These are phyloP conservation scores for Stagonosporopsis tanaceti DNA, from an alignment of 2,329 filamentous ascomycete genomes.

Conservation along the genomic window DNA sequence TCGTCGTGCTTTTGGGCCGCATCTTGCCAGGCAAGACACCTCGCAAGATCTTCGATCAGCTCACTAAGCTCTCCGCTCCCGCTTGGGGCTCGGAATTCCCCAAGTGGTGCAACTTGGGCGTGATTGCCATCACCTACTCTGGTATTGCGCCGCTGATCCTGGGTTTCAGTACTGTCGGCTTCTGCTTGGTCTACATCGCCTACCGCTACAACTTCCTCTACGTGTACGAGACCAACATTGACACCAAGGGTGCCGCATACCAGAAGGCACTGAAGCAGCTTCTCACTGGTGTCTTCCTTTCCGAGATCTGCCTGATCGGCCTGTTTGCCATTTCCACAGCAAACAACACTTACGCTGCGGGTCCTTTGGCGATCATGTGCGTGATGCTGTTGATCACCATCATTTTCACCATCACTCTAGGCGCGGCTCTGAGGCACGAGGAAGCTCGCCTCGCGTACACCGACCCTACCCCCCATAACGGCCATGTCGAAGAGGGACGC, in stretches of 20 bases:
- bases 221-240: slow-evolving; percentile 56
- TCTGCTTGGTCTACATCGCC: slow-evolving; percentile 56
- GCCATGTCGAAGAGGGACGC: slow-evolving; percentile 35
- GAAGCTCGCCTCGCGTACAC: slow-evolving; percentile 43
- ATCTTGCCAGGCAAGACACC: slow-evolving; percentile 57
- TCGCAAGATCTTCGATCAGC: slow-evolving; percentile 56
- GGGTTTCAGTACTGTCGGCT: slow-evolving; percentile 55
- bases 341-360: slow-evolving; percentile 44
- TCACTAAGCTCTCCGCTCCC: slow-evolving; percentile 53
- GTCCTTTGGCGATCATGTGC: slow-evolving; percentile 54
- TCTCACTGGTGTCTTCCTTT: slow-evolving; percentile 57
- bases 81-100: slow-evolving; percentile 57
- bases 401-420: slow-evolving; percentile 51
- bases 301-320: slow-evolving; percentile 58
- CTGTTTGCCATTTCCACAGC: slow-evolving; percentile 54
- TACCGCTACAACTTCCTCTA: slow-evolving; percentile 61
- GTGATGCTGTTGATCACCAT: slow-evolving; percentile 52
- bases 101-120: slow-evolving; percentile 56
- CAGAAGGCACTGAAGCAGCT: slow-evolving; percentile 57
- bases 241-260: slow-evolving; percentile 58
- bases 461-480: slow-evolving; percentile 29
- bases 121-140: slow-evolving; percentile 57
- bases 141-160: slow-evolving; percentile 59
- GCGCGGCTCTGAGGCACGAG: slow-evolving; percentile 40
- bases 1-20: slow-evolving; percentile 84